Evolutionary conservation across 805 yeast genomes (phyloP).

Genomic region (Nematodospora valgi): DNA sequence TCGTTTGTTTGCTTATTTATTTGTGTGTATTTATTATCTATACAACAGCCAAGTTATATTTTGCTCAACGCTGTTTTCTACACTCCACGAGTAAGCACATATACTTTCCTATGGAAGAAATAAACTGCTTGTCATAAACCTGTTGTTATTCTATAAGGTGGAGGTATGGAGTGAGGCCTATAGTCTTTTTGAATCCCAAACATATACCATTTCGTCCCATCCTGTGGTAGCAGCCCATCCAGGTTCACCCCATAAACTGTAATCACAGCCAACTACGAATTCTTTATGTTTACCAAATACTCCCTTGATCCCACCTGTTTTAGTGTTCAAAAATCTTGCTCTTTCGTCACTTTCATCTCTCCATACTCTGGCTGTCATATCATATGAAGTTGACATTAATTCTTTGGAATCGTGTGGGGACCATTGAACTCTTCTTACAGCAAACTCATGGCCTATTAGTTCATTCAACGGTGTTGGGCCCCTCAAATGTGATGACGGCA

Average conservation of each 20-base stretch:
- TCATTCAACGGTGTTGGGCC: conserved; percentile 74
- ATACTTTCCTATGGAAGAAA: too few relatives aligned
- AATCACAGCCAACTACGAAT: conserved; percentile 90
- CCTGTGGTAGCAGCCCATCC: conserved; percentile 95
- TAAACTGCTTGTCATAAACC: too few relatives aligned
- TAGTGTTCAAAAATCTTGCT: conserved; percentile 40
- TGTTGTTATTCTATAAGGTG: too few relatives aligned
- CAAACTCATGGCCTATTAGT: conserved; percentile 82
- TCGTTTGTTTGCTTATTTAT: too few relatives aligned
- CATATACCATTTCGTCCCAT: conserved; percentile 93
- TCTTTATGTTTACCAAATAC: conserved; percentile 73
- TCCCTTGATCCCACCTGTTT: conserved; percentile 50
- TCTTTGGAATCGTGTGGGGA: conserved; percentile 79
- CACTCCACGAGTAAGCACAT: too few relatives aligned
- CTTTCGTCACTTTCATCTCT: conserved; percentile 61
- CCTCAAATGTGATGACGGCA: conserved; percentile 40
- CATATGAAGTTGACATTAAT: conserved; percentile 77
- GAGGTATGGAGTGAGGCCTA: too few relatives aligned
- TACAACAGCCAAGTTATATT: too few relatives aligned
- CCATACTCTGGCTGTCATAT: conserved; percentile 92
- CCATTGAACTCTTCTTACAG: conserved; percentile 81
- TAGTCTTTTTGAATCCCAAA: conserved; percentile 71
- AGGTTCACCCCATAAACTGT: conserved; percentile 94
- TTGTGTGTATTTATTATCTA: too few relatives aligned
- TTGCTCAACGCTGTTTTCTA: too few relatives aligned